Evolutionary conservation across 1,284 basidiomycete species (phyloP).

Genomic region (Rhodotorula sp.): DNA sequence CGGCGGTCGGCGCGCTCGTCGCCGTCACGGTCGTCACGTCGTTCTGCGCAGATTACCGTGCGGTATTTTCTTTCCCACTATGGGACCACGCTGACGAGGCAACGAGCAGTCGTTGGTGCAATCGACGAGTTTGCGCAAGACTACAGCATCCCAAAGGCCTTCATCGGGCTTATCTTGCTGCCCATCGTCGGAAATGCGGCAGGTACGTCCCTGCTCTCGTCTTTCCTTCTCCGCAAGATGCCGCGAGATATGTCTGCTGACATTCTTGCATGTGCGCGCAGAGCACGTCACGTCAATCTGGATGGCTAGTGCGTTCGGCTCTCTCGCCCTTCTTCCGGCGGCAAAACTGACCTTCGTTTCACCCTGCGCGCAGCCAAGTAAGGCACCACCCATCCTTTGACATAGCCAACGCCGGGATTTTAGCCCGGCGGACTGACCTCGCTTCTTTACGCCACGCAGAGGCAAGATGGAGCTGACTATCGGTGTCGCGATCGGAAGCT

Average conservation of each 20-base stretch:
- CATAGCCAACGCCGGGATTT: no score
- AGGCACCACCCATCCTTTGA: rapidly evolving
- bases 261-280: constrained; percentile 51
- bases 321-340: neutral
- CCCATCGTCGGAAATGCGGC: constrained; percentile 59
- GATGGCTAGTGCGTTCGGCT: neutral
- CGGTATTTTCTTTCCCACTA: constrained; percentile 27
- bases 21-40: constrained; percentile 75
- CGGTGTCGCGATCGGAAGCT: constrained; percentile 52
- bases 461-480: constrained; percentile 63
- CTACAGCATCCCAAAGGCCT: constrained; percentile 77
- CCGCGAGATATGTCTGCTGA: no score
- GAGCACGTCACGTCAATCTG: constrained; percentile 60
- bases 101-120: constrained; percentile 66
- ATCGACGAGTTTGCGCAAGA: constrained; percentile 83
- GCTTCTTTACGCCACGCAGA: constrained; percentile 81
- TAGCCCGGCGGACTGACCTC: constrained; percentile 52
- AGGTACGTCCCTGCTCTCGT: constrained; percentile 5
- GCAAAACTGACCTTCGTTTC: neutral
- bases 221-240: no score
- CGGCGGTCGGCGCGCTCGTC: constrained; percentile 59
- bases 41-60: constrained; percentile 72
- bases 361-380: neutral
- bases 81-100: no score
- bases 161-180: constrained; percentile 65